Percentiles rank a stretch among this genome's conserved stretches.
These are phyloP conservation scores for Aspergillus incahuasiensis DNA, from an alignment of 495 filamentous ascomycete genomes.

Conservation along the genomic window DNA sequence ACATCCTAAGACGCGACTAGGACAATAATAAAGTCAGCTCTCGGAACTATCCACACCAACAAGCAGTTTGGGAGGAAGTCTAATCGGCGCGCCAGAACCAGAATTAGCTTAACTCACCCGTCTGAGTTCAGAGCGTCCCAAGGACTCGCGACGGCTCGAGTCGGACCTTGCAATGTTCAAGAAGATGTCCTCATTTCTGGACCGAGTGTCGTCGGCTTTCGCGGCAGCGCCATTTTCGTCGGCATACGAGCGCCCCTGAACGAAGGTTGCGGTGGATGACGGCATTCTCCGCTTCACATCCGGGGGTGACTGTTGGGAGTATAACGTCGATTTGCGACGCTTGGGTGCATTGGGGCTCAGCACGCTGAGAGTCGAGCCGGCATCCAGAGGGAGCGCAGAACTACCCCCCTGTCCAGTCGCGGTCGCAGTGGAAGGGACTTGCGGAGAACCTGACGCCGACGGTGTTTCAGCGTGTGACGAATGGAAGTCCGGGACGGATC, in stretches of 20 bases:
- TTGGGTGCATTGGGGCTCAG: constrained; percentile 33
- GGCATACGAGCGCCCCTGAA: constrained; percentile 25
- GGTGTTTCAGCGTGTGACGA: constrained; percentile 13
- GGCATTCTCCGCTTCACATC: constrained; percentile 27
- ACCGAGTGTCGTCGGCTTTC: constrained; percentile 31
- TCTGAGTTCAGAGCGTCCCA: constrained; percentile 45
- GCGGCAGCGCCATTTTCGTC: constrained; percentile 29
- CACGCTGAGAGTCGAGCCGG: constrained; percentile 13
- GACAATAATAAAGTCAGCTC: constrained; percentile 12
- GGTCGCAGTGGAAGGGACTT: constrained; percentile 9
- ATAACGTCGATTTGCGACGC: constrained; percentile 23
- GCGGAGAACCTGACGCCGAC: constrained; percentile 8
- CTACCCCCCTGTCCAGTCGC: constrained; percentile 13
- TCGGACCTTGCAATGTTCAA: constrained; percentile 58
- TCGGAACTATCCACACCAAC: background rate
- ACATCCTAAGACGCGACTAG: constrained; percentile 42
- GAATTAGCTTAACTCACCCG: constrained; percentile 37
- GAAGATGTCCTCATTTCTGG: constrained; percentile 57
- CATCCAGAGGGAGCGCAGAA: constrained; percentile 16
- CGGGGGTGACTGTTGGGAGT: constrained; percentile 26
- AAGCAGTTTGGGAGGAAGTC: background rate
- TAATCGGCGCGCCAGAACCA: background rate
- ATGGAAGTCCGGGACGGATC: constrained; percentile 17
- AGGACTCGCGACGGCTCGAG: constrained; percentile 40
- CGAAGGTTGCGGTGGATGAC: constrained; percentile 20